These are phyloP conservation scores for Xylaria scruposa DNA, from an alignment of 495 filamentous ascomycete species.

Conservation along the genomic window DNA sequence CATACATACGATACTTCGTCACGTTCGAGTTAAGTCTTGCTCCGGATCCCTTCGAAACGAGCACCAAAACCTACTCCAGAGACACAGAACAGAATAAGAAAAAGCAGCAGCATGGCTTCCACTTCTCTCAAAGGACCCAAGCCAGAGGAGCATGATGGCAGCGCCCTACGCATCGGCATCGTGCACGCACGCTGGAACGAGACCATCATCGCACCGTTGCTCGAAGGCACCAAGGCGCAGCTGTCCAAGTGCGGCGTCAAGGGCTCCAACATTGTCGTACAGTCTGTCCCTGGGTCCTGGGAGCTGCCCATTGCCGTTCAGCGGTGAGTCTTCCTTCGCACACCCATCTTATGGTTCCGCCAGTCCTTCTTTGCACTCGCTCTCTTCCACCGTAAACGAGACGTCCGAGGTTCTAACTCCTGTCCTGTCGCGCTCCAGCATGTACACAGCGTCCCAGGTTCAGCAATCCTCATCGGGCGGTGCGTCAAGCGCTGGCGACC, in stretches of 20 bases:
- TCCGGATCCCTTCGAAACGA: background rate
- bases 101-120: constrained; percentile 15
- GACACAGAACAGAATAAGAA: background rate
- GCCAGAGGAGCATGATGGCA: constrained; percentile 65
- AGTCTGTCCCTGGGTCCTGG: constrained; percentile 92
- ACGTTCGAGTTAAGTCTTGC: background rate
- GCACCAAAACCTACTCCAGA: background rate
- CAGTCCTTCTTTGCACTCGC: background rate
- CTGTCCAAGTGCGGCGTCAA: constrained; percentile 72
- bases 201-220: constrained; percentile 73
- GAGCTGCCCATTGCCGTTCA: constrained; percentile 90
- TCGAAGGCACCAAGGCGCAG: constrained; percentile 67
- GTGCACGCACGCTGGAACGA: constrained; percentile 96
- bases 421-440: constrained; percentile 50
- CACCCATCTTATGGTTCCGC: background rate
- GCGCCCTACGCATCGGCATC: constrained; percentile 86
- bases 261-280: constrained; percentile 83
- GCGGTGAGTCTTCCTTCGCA: constrained; percentile 56
- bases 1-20: background rate
- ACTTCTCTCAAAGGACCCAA: constrained; percentile 52
- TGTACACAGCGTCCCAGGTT: constrained; percentile 86
- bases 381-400: background rate
- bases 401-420: constrained; percentile 10
- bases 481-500: constrained; percentile 75
- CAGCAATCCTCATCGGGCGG: constrained; percentile 69